Evolutionary conservation across 805 yeast species (phyloP), one percentile per base, ranked within the genome.

Genomic region (Ogataea saltuana): DNA sequence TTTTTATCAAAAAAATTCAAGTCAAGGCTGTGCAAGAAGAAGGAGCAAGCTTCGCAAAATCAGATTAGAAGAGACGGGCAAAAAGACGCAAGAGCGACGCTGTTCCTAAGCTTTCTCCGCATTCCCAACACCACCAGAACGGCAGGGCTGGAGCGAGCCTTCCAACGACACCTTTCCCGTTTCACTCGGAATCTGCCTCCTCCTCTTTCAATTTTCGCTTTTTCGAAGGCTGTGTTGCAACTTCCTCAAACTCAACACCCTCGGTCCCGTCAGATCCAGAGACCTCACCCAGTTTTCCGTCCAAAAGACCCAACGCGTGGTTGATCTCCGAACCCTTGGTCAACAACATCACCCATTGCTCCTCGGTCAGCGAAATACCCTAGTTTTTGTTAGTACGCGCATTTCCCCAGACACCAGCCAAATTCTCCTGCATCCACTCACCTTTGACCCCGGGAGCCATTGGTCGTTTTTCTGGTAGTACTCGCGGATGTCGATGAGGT

Each of bases 401-500:
- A 4, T n/a, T 27, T 39, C 19, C n/a, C n/a, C 25, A 22, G 28
- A 10, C n/a, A 10, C n/a, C 10, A 15, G 16, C 12, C 15, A 48
- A 26, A 39, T 39, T 41, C 43, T 23, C 49, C 31, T 34, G 60
- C 34, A 62, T 64, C 23, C 56, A 50, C 68, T 39, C 48, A 68
- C 83, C 64, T 90, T 90, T 58, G 80, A 83, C 1, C 96, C 95
- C 0, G 98, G 98, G 46, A 74, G 74, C 68, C 74, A 71, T 47
- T 80, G 83, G 8, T 69, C 66, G 3, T 70, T 63, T n/a, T 71
- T 67, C 38, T 80, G 78, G 62, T 88, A 90, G 66, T 71, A 88
- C 60, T 90, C 97, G 45, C 98, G 75, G 41, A 90, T 85, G 56
- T 90, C 96, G 11, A 91, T 79, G 51, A 89, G 67, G 25, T 76